These are phyloP conservation scores for Thelephora aurantiotincta DNA, from an alignment of 768 basidiomycete genomes.

Conservation along the genomic window DNA sequence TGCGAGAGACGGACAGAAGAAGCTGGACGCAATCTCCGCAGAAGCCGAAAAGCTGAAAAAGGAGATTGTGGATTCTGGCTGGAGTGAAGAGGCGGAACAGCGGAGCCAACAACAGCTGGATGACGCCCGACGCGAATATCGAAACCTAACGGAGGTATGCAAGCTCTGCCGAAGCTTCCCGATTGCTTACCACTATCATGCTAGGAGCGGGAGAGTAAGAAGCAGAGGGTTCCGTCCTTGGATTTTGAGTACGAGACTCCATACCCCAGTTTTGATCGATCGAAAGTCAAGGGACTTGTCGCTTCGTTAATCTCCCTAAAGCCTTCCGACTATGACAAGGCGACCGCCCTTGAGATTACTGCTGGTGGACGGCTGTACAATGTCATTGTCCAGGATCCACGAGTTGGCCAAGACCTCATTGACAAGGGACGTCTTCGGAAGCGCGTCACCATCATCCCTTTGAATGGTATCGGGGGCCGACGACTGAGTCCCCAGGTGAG, in stretches of 20 bases:
- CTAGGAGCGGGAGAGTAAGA: conserved; percentile 57
- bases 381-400: conserved; percentile 87
- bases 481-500: conserved; percentile 34
- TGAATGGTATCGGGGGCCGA: conserved; percentile 76
- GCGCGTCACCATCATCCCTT: conserved; percentile 85
- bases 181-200: not conserved
- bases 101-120: conserved; percentile 35
- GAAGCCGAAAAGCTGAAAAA: conserved; percentile 43
- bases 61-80: conserved; percentile 47
- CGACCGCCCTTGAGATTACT: conserved; percentile 86
- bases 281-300: conserved; percentile 83
- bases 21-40: conserved; percentile 40
- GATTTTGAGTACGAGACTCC: conserved; percentile 80
- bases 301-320: conserved; percentile 77
- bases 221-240: conserved; percentile 50
- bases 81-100: conserved; percentile 65
- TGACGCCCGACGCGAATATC: conserved; percentile 38
- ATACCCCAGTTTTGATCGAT: conserved; percentile 64
- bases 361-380: conserved; percentile 86
- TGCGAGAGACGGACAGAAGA: conserved; percentile 60
- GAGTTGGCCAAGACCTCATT: conserved; percentile 73
- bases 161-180: not conserved
- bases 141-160: conserved; percentile 48
- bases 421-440: conserved; percentile 68
- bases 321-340: conserved; percentile 53